Percentiles rank a stretch among this genome's conserved stretches.
These are phyloP conservation scores for Zychaea mexicana DNA, from an alignment of 371 early-diverging fungal genomes.

Conservation along the genomic window DNA sequence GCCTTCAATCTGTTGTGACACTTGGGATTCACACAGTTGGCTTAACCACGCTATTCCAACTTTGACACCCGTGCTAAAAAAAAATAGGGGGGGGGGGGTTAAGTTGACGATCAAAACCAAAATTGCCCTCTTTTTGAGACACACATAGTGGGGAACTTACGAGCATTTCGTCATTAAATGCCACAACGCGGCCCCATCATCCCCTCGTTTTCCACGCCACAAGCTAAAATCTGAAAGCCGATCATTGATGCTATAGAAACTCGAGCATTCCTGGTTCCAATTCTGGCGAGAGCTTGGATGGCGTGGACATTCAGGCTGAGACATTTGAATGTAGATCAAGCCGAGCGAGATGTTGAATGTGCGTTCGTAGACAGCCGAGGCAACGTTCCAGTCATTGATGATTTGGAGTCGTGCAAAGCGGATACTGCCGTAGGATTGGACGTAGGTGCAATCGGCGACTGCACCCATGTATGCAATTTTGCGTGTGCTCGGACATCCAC, in stretches of 20 bases:
- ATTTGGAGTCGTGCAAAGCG: constrained; percentile 70
- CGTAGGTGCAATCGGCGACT: constrained; percentile 83
- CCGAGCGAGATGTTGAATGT: constrained; percentile 92
- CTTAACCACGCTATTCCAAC: constrained; percentile 96
- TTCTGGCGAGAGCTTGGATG: constrained; percentile 16
- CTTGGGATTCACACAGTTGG: constrained; percentile 70
- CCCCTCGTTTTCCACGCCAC: constrained; percentile 78
- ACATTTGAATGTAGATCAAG: constrained; percentile 78
- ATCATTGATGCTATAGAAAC: constrained; percentile 71
- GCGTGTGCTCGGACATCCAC: constrained; percentile 13
- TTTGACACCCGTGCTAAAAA: constrained; percentile 69
- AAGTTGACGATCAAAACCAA: too few species aligned
- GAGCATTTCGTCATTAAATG: constrained; percentile 92
- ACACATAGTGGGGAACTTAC: too few species aligned
- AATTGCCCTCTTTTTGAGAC: too few species aligned
- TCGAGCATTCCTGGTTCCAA: constrained; percentile 86
- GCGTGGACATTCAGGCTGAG: constrained; percentile 61
- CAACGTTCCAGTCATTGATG: constrained; percentile 75
- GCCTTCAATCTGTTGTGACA: constrained; percentile 52
- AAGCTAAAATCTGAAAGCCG: constrained; percentile 87
- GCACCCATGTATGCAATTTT: constrained; percentile 43
- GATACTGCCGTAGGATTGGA: constrained; percentile 54
- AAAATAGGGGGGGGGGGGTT: too few species aligned
- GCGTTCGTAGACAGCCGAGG: constrained; percentile 83
- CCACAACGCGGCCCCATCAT: constrained; percentile 89